Evolutionary conservation across 2,329 filamentous ascomycete species (phyloP).

Genomic region (Trichoderma sp.): DNA sequence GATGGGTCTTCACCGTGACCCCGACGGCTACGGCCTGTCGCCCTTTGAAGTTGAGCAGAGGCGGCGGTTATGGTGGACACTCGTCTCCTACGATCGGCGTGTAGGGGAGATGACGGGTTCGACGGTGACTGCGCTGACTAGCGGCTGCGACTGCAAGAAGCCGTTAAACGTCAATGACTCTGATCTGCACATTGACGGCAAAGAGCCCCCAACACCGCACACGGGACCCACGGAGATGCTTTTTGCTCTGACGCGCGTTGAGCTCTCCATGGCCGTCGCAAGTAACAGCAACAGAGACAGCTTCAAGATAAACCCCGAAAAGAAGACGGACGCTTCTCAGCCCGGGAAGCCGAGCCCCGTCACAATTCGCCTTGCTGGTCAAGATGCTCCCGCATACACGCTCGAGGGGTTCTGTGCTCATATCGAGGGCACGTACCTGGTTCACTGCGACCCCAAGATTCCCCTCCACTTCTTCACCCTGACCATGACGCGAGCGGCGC

Average conservation of each 20-base stretch:
- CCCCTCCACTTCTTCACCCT: conserved; percentile 63
- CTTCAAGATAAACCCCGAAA: conserved; percentile 38
- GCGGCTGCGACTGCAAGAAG: conserved; percentile 57
- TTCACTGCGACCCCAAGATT: conserved; percentile 60
- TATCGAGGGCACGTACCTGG: conserved; percentile 60
- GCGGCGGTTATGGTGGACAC: conserved; percentile 74
- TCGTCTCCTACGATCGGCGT: conserved; percentile 70
- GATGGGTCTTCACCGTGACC: conserved; percentile 70
- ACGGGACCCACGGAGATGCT: conserved; percentile 62
- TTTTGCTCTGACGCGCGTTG: conserved; percentile 60
- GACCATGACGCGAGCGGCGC: conserved; percentile 58
- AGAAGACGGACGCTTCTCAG: conserved; percentile 34
- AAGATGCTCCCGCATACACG: conserved; percentile 53
- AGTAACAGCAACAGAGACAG: conserved; percentile 50
- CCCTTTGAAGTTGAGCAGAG: conserved; percentile 71
- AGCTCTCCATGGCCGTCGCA: conserved; percentile 59
- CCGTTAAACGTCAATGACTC: conserved; percentile 66
- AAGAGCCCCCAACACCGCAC: conserved; percentile 55
- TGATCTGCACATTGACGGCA: conserved; percentile 61
- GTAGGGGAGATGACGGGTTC: conserved; percentile 68
- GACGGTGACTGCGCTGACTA: conserved; percentile 59
- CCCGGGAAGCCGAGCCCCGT: conserved; percentile 34
- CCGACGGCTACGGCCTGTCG: conserved; percentile 53
- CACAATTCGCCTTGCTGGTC: conserved; percentile 53
- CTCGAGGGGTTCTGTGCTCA: conserved; percentile 58